phyloP scores from a whole-genome alignment of 768 basidiomycete genomes.

The Kwoniella mangroviensis region DNA sequence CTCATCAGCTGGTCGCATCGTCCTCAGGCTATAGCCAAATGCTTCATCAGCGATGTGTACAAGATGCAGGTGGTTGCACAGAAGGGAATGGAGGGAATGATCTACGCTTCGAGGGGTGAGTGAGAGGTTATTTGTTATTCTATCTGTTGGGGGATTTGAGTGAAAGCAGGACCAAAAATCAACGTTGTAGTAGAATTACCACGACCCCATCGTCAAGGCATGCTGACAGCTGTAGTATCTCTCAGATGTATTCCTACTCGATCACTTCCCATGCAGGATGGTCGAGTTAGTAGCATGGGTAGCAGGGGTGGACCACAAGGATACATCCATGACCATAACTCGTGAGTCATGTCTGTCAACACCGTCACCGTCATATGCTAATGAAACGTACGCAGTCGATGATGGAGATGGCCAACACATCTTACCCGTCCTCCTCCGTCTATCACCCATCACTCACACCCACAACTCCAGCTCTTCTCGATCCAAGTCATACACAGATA shows the following conservation, averaged over 20 bases:
- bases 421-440: conserved; percentile 30
- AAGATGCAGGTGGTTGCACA: conserved; percentile 24
- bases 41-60: conserved; percentile 45
- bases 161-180: no score
- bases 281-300: conserved; percentile 52
- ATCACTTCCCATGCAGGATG: conserved; percentile 43
- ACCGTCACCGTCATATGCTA: no score
- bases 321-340: conserved; percentile 35
- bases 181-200: no score
- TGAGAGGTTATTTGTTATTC: no score
- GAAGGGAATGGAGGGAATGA: conserved; percentile 5
- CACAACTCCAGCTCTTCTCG: not conserved
- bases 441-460: conserved; percentile 6
- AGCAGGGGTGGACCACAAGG: conserved; percentile 46
- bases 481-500: not conserved
- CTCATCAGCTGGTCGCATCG: conserved; percentile 45
- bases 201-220: no score
- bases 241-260: conserved; percentile 48
- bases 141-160: no score
- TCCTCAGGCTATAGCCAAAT: conserved; percentile 46
- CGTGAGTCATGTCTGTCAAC: conserved; percentile 21
- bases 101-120: conserved; percentile 32
- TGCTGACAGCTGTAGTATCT: not conserved
- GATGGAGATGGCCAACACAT: conserved; percentile 48
- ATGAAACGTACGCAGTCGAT: conserved; percentile 29